Evolutionary conservation across 139 green algal species (phyloP), one percentile per base, ranked within the genome.

Genomic region (Coccomyxa sp.): DNA sequence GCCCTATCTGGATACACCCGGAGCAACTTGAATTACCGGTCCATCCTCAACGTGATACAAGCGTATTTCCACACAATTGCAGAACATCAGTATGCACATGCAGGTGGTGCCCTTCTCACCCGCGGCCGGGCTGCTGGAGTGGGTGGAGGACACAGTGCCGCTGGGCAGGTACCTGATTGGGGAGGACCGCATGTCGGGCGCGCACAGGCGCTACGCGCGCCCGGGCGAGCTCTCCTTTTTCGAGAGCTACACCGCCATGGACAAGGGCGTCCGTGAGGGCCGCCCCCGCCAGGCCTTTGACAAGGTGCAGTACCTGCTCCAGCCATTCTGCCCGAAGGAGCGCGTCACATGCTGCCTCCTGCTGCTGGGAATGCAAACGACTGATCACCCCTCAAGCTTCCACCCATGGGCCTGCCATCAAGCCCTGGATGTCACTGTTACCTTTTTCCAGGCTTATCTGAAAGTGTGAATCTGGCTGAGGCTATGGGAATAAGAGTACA

Each of bases 31-130:
- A n/a, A n/a, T n/a, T n/a, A n/a, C n/a, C n/a, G n/a, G n/a, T n/a
- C n/a, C n/a, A n/a, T n/a, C n/a, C n/a, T n/a, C n/a, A n/a, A n/a
- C n/a, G n/a, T n/a, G n/a, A n/a, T n/a, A n/a, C n/a, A n/a, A n/a
- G n/a, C n/a, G n/a, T n/a, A n/a, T n/a, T n/a, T n/a, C n/a, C n/a
- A n/a, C n/a, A n/a, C n/a, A n/a, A n/a, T n/a, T n/a, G n/a, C n/a
- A n/a, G n/a, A n/a, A n/a, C n/a, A n/a, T n/a, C n/a, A n/a, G n/a
- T n/a, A n/a, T n/a, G n/a, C n/a, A n/a, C n/a, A n/a, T 69, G n/a
- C 81, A 86, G 80, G 84, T 94, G 55, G 89, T 99, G 58, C 94
- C 95, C 22, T 98, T 98, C 83, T 92, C 88, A 10, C 95, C 95
- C 16, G 82, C 73, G 8, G 84, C 89, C 16, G 96, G 96, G 34